A percentile compares a stretch with the other conserved stretches of the same genome.
Conservation (phyloP, 306 rosid species). For the Glycine soja region DNA sequence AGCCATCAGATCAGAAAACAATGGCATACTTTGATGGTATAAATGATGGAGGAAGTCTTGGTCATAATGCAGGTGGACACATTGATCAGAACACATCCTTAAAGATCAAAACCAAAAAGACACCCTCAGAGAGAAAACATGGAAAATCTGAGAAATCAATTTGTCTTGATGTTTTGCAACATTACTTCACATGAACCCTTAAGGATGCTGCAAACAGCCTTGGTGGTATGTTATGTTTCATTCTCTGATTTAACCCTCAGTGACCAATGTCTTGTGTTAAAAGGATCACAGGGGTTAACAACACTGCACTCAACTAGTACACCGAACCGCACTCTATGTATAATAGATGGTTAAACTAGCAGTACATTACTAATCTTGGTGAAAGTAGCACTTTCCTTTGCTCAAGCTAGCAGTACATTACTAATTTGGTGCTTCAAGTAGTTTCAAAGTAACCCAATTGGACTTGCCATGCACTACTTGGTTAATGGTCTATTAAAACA, state of each 20-base stretch:
- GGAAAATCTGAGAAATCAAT: conserved; percentile 92
- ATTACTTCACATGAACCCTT: conserved; percentile 85
- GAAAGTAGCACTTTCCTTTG: too few relatives aligned
- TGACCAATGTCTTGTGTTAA: conserved; percentile 49
- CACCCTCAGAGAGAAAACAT: conserved; percentile 75
- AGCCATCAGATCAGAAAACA: conserved; percentile 46
- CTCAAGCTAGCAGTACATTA: too few relatives aligned
- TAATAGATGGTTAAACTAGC: too few relatives aligned
- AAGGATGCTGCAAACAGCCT: conserved; percentile 98
- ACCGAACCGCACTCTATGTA: conserved; percentile 29
- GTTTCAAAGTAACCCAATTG: too few relatives aligned
- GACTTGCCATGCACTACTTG: too few relatives aligned
- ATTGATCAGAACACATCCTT: conserved; percentile 49
- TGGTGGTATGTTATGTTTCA: conserved; percentile 73
- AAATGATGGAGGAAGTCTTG: conserved; percentile 50
- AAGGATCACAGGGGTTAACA: conserved; percentile 55
- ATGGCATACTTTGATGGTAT: conserved; percentile 37
- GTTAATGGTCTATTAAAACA: too few relatives aligned
- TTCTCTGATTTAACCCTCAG: conserved; percentile 19
- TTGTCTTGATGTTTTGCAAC: conserved; percentile 82
- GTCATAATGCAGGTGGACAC: conserved; percentile 47
- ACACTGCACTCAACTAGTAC: conserved; percentile 47
- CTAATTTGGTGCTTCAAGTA: too few relatives aligned
- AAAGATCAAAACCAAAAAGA: conserved; percentile 58
- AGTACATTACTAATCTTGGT: too few relatives aligned